Evolutionary conservation across 106 monocot genomes (phyloP).

Genomic region (Gastrodia elata): DNA sequence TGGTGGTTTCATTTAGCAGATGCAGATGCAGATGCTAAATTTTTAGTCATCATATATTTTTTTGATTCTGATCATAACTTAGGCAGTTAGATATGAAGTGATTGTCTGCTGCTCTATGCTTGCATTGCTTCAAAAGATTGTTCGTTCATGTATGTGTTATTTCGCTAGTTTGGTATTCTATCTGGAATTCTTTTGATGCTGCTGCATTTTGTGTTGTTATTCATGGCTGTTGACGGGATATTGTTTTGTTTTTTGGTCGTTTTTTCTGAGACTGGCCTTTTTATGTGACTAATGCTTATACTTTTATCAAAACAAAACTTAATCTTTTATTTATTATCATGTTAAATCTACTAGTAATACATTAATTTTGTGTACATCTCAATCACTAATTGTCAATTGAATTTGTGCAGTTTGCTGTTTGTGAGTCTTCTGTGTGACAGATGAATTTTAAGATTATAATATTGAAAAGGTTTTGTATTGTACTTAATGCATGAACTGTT

Average conservation of each 20-base stretch:
- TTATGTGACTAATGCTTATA: background rate
- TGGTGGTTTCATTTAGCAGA: background rate
- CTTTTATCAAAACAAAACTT: background rate
- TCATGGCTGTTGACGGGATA: background rate
- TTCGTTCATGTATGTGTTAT: background rate
- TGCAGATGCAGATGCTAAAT: background rate
- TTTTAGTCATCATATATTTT: background rate
- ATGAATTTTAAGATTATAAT: background rate
- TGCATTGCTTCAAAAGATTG: background rate
- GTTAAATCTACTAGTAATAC: background rate
- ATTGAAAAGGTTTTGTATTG: background rate
- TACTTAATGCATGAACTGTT: background rate
- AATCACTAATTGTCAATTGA: background rate
- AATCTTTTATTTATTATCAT: background rate
- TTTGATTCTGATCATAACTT: background rate
- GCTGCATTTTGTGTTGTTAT: background rate
- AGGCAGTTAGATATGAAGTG: background rate
- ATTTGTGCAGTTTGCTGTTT: background rate
- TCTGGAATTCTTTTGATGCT: background rate
- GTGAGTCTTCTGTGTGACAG: background rate
- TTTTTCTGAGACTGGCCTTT: background rate
- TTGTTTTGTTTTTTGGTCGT: background rate
- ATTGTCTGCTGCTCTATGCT: background rate
- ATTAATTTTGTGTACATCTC: background rate
- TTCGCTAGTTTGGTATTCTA: background rate